A percentile compares a stretch with the other conserved stretches of the same genome.
These are phyloP conservation scores for Ascochyta clinopodiicola DNA, from an alignment of 2,329 filamentous ascomycete genomes.

Conservation along the genomic window DNA sequence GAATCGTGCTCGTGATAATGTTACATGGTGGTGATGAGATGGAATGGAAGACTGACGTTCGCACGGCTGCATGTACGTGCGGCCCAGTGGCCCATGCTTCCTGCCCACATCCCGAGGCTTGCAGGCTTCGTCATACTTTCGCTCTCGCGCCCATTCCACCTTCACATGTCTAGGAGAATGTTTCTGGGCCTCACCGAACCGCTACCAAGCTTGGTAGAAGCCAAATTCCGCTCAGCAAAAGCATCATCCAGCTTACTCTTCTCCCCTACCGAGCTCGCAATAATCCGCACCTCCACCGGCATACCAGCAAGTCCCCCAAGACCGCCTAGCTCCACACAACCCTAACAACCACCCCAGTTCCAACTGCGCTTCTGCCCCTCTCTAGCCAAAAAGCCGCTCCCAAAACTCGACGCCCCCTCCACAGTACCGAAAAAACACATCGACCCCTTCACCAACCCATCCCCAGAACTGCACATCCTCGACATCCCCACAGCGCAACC, in stretches of 20 bases:
- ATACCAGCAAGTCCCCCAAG: conserved; percentile 43
- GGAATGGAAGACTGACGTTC: background rate
- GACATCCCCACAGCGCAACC: conserved; percentile 53
- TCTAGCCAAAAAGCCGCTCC: conserved; percentile 68
- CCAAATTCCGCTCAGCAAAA: conserved; percentile 48
- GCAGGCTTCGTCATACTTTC: background rate
- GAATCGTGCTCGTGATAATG: background rate
- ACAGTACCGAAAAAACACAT: conserved; percentile 33
- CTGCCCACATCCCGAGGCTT: conserved; percentile 6
- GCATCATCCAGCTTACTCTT: conserved; percentile 46
- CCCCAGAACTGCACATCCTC: conserved; percentile 61
- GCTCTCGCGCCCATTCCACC: conserved; percentile 6
- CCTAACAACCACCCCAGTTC: conserved; percentile 59
- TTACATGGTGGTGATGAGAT: background rate
- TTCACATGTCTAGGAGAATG: conserved; percentile 32
- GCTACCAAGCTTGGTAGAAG: conserved; percentile 46
- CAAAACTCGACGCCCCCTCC: conserved; percentile 46
- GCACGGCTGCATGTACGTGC: conserved; percentile 2
- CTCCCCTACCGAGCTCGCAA: conserved; percentile 49
- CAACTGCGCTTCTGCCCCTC: conserved; percentile 75
- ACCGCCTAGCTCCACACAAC: background rate
- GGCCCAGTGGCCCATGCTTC: background rate
- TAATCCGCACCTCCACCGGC: conserved; percentile 46
- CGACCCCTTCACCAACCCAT: conserved; percentile 71
- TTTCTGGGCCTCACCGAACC: conserved; percentile 42